phyloP scores from a whole-genome alignment of 1,284 basidiomycete genomes.

The Ceratobasidium sp. region DNA sequence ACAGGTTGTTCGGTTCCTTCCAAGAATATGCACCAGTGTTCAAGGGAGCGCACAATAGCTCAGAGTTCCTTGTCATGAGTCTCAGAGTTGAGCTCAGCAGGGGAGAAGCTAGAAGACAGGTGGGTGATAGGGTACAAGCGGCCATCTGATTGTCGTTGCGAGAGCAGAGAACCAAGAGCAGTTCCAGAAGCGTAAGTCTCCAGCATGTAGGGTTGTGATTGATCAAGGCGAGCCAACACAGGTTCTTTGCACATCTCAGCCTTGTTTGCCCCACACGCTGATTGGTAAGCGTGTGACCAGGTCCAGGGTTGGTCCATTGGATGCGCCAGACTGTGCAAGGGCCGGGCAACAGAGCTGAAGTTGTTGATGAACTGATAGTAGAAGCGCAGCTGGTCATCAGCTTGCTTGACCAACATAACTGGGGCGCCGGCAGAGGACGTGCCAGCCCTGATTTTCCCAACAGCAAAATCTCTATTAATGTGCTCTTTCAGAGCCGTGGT shows the following conservation, averaged over 20 bases:
- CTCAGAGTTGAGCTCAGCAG: constrained; percentile 57
- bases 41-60: constrained; percentile 46
- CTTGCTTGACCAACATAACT: too few species aligned
- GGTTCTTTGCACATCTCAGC: constrained; percentile 6
- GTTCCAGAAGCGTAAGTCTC: constrained; percentile 36
- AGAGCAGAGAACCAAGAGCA: constrained; percentile 12
- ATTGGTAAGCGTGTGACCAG: constrained; percentile 34
- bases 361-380: too few species aligned
- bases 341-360: too few species aligned
- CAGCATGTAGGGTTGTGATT: constrained; percentile 15
- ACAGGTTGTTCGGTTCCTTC: constrained; percentile 50
- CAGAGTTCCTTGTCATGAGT: constrained; percentile 59
- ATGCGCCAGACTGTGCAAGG: too few species aligned
- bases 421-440: not conserved
- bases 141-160: not conserved
- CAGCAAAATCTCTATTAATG: not conserved
- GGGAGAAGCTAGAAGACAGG: constrained; percentile 18
- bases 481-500: not conserved
- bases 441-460: not conserved
- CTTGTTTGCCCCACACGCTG: not conserved
- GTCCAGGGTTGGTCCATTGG: constrained; percentile 52
- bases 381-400: too few species aligned
- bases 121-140: constrained; percentile 20
- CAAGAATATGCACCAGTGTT: constrained; percentile 54
- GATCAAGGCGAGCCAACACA: constrained; percentile 16